These are phyloP conservation scores for Jatropha podagrica DNA, from an alignment of 441 rosid species.

Conservation along the genomic window DNA sequence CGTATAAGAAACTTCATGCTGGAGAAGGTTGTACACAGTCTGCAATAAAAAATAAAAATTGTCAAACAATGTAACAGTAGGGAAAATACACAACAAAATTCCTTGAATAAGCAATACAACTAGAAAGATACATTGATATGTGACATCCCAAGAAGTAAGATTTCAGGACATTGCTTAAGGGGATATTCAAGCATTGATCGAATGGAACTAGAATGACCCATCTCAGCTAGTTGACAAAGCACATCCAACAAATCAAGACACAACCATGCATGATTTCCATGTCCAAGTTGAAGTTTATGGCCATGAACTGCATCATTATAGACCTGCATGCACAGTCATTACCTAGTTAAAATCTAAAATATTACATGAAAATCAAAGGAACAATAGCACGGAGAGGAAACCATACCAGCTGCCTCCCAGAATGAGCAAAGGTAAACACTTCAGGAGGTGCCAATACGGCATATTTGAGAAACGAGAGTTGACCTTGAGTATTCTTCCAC, in stretches of 20 bases:
- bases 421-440: conserved; percentile 84
- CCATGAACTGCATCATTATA: conserved; percentile 66
- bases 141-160: conserved; percentile 85
- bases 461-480: conserved; percentile 79
- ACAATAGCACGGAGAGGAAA: conserved; percentile 20
- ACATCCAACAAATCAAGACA: conserved; percentile 89
- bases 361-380: conserved; percentile 12
- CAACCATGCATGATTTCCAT: conserved; percentile 84
- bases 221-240: conserved; percentile 89
- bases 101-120: conserved; percentile 4
- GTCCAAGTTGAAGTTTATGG: conserved; percentile 69
- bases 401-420: conserved; percentile 83
- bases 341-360: conserved; percentile 22
- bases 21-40: conserved; percentile 88
- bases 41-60: conserved; percentile 41
- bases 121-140: conserved; percentile 61
- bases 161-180: conserved; percentile 82
- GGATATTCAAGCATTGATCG: conserved; percentile 78
- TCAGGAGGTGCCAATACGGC: conserved; percentile 83
- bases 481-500: conserved; percentile 94
- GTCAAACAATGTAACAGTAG: conserved; percentile 9
- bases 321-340: conserved; percentile 46
- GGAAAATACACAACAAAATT: conserved; percentile 3
- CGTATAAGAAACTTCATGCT: conserved; percentile 61
- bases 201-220: conserved; percentile 69